A percentile compares a stretch with the other conserved stretches of the same genome.
Evolutionary conservation across 176 grass and related monocot species (phyloP).

Genomic region (Canna indica): DNA sequence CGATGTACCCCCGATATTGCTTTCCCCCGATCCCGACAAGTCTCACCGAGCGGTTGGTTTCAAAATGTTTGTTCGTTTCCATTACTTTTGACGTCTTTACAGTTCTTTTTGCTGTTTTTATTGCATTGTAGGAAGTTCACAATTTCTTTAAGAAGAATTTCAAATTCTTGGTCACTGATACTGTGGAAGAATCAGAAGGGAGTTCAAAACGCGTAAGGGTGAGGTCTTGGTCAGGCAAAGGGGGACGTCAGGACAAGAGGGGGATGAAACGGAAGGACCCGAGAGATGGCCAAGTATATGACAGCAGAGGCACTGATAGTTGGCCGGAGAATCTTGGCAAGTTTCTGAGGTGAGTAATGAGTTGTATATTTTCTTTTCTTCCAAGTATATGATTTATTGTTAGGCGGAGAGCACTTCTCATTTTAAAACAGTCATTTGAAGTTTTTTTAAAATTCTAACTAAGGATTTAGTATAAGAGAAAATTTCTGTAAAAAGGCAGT

Average conservation of each 20-base stretch:
- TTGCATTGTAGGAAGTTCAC: constrained; percentile 56
- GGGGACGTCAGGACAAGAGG: constrained; percentile 35
- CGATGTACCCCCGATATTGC: constrained; percentile 44
- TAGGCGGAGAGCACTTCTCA: background rate
- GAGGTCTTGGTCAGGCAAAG: constrained; percentile 36
- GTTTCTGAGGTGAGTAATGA: constrained; percentile 80
- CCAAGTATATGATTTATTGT: too few species aligned
- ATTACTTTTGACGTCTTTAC: background rate
- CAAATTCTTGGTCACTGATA: constrained; percentile 84
- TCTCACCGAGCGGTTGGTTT: constrained; percentile 76
- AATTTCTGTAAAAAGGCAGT: too few species aligned
- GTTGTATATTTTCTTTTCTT: constrained; percentile 3
- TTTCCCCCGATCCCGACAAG: constrained; percentile 66
- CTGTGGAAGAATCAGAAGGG: constrained; percentile 62
- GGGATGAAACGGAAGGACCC: constrained; percentile 66
- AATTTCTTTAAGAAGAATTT: constrained; percentile 82
- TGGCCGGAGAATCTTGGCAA: constrained; percentile 68
- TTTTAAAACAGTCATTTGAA: too few species aligned
- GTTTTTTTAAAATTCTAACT: too few species aligned
- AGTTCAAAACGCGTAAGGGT: constrained; percentile 61
- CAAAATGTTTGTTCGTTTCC: background rate
- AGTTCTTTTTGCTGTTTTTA: background rate
- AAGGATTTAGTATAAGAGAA: too few species aligned
- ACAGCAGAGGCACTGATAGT: constrained; percentile 71
- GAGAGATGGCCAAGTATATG: constrained; percentile 50